Percentiles rank a stretch among this genome's conserved stretches.
These are phyloP conservation scores for Candida piceae DNA, from an alignment of 805 yeast genomes.

Conservation along the genomic window DNA sequence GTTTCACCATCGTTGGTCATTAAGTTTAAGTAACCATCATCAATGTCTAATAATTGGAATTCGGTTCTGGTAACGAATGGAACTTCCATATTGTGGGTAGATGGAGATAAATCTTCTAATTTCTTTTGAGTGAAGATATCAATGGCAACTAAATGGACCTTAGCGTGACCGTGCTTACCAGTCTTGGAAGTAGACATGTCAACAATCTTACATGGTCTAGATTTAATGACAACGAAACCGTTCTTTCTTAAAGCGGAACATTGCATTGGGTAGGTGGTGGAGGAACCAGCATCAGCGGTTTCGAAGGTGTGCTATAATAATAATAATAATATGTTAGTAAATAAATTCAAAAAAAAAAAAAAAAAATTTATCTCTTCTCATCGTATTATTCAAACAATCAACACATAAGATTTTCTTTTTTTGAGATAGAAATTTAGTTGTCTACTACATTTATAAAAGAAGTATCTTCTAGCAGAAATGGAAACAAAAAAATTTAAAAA, in stretches of 20 bases:
- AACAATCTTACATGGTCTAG: conserved; percentile 99
- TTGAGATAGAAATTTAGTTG: no score
- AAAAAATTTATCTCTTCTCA: no score
- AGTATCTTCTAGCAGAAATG: no score
- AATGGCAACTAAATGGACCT: conserved; percentile 98
- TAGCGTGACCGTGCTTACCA: conserved; percentile 99
- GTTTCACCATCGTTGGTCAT: conserved; percentile 98
- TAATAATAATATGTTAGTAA: no score
- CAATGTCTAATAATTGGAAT: conserved; percentile 95
- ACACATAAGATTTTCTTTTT: no score
- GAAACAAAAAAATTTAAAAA: no score
- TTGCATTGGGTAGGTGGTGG: conserved; percentile 97
- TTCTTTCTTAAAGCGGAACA: conserved; percentile 99
- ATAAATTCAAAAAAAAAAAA: no score
- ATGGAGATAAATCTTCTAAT: conserved; percentile 99
- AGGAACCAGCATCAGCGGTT: conserved; percentile 98
- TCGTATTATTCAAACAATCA: no score
- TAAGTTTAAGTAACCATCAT: conserved; percentile 94
- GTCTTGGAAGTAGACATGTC: conserved; percentile 99
- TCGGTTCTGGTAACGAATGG: conserved; percentile 96
- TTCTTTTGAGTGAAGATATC: conserved; percentile 99
- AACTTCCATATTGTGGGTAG: conserved; percentile 99
- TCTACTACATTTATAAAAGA: no score
- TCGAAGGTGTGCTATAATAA: conserved; percentile 96
- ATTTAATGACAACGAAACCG: conserved; percentile 98